Base-by-base conservation (phyloP, 352 stramenopile species). In the Globisporangium nunn region DNA sequence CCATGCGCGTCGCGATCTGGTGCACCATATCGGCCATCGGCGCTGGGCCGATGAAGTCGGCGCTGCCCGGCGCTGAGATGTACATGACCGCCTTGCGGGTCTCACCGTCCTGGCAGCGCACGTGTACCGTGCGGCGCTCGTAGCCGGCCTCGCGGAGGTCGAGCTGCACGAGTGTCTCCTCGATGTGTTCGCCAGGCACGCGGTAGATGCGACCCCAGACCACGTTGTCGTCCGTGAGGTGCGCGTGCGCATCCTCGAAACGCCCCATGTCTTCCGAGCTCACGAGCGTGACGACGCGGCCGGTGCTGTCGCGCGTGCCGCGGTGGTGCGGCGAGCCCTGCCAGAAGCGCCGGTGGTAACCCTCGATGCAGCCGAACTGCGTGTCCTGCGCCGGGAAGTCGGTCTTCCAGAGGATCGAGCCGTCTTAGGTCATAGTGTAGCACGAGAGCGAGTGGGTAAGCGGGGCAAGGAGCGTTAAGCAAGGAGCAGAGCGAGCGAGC, bases 271-370 rank as follows among this genome's bases (percentile, higher is more conserved):
- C 64, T 30, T 89, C 74, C 15, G 67, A 62, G 67, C 76, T 89
- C 52, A 96, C 86, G 58, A 96, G 78, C 39, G 87, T 96, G 44
- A 93, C 87, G 14, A 95, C 86, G 50, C 87, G 81, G 54, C 86
- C 87, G 56, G 85, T 78, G 31, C 68, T 71, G 1, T 88, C 82
- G 23, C 78, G 71, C n/a, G 75, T 87, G 62, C 87, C 87, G 58
- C 87, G 84, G 66, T 96, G 87, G 64, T 95, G 81, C 0, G 87
- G 81, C 44, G 80, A 93, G 55, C 87, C 85, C 61, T 96, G 87
- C 85, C 86, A 96, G 69, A 96, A 96, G 55, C 87, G 83, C 28
- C 87, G 83, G 61, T 91, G 80, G 70, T 73, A 96, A 61, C 87
- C 87, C 35, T 91, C 68, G 18, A 94, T 82, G 70, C 88, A 79